Evolutionary conservation across 2,329 filamentous ascomycete species (phyloP), one percentile per base, ranked within the genome.

Genomic region (Fusarium denticulatum): DNA sequence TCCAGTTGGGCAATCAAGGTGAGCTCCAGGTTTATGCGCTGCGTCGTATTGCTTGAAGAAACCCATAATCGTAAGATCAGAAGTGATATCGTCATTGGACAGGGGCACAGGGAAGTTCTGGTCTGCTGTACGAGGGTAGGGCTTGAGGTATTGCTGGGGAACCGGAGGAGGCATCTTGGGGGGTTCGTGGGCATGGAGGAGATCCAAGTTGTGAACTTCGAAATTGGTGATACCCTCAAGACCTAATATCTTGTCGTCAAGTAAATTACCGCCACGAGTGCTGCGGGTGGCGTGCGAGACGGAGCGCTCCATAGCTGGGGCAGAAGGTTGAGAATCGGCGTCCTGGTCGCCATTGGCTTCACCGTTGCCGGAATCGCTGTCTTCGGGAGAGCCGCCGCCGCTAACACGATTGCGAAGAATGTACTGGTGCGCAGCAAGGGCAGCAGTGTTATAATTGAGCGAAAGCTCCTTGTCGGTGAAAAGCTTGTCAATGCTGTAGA

Each of bases 391-490:
- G 45, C 83, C 85, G 50, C 77, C 79, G 57, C 88, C 89, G 72
- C 88, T 86, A 39, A 84, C 79, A 56, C 87, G 88, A 77, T 90
- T 89, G 40, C 88, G 87, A 59, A 91, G 81, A 64, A 92, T 85
- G 76, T 90, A 88, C 69, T 89, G 88, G 79, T 91, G 88, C 14
- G 91, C 87, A 5, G 90, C 90, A 26, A 91, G 76, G 36, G 90
- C 90, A 10, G 91, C 88, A 9, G 85, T 83, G 68, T 91, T 92
- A 79, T 92, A 92, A 34, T 89, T 89, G 84, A 92, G 87, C 9
- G 88, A 86, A 36, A 93, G 85, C 81, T 93, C 91, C 81, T 91
- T 92, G 75, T 93, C 91, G 0, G 90, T 92, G 57, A 93, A 93
- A 42, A 93, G 86, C 83, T 92, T 92, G 76, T 92, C 90, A 67